Conservation (phyloP, 305 asterid genomes). For the Fraxinus velutina region DNA sequence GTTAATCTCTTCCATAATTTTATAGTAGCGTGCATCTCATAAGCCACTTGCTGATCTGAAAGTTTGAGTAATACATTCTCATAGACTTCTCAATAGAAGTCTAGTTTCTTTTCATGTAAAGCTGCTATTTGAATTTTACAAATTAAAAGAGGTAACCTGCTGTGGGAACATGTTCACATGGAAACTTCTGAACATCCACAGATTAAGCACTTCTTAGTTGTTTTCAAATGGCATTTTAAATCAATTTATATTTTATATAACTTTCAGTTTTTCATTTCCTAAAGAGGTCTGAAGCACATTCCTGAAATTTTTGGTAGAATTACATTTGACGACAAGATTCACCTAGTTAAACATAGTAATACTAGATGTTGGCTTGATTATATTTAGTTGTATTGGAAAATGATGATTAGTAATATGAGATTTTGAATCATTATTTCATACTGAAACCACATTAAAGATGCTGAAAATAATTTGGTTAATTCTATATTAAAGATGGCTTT, state of each 20-base stretch:
- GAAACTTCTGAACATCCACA: not conserved
- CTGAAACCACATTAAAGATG: not conserved
- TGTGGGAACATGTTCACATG: not conserved
- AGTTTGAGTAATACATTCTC: not conserved
- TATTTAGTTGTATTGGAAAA: not conserved
- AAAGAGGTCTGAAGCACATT: not conserved
- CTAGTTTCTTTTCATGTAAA: not conserved
- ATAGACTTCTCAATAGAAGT: not conserved
- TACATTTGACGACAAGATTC: not conserved
- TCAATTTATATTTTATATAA: not conserved
- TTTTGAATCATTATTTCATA: not conserved
- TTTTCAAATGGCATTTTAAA: not conserved
- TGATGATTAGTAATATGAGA: not conserved
- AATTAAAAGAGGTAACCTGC: not conserved
- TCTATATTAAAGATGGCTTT: slow-evolving; percentile 2
- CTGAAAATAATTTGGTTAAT: not conserved
- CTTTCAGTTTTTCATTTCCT: not conserved
- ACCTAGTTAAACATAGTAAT: not conserved
- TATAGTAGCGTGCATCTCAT: not conserved
- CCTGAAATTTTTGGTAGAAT: not conserved
- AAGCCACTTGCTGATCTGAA: not conserved
- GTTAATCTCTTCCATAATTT: not conserved
- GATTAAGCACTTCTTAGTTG: not conserved
- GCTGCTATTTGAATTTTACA: not conserved
- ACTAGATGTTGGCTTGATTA: not conserved